These are phyloP conservation scores for Aspergillus latus DNA, from an alignment of 2,329 filamentous ascomycete genomes.

Conservation along the genomic window DNA sequence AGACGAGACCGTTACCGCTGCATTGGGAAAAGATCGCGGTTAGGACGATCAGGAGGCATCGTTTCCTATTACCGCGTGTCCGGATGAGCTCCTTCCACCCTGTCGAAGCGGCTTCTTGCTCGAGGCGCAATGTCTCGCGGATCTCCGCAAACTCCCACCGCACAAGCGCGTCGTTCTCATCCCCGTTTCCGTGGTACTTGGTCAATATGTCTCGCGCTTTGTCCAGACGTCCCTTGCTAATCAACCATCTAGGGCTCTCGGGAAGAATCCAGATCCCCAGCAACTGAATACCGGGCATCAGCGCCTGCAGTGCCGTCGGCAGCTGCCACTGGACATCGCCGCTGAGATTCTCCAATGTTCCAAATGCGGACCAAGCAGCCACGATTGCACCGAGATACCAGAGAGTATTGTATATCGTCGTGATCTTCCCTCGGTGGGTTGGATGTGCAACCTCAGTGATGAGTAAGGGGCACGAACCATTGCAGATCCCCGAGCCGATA, in stretches of 20 bases:
- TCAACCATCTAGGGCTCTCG: not conserved
- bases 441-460: slow-evolving; percentile 1
- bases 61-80: slow-evolving; percentile 53
- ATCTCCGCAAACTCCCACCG: slow-evolving; percentile 24
- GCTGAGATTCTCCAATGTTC: slow-evolving; percentile 20
- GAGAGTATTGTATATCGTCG: not conserved
- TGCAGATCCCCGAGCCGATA: not conserved
- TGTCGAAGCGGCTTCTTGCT: slow-evolving; percentile 48
- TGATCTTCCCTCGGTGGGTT: not conserved
- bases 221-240: not conserved
- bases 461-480: not conserved
- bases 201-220: not conserved
- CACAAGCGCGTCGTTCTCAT: slow-evolving; percentile 16
- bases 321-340: slow-evolving; percentile 17
- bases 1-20: slow-evolving; percentile 51
- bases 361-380: slow-evolving; percentile 18
- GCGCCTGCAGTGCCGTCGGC: slow-evolving; percentile 11
- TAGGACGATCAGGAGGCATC: slow-evolving; percentile 52
- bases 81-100: slow-evolving; percentile 42
- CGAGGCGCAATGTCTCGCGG: slow-evolving; percentile 36
- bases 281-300: not conserved
- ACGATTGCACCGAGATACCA: slow-evolving; percentile 30
- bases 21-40: slow-evolving; percentile 58
- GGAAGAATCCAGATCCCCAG: not conserved
- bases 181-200: slow-evolving; percentile 21